Base-by-base conservation (phyloP, 495 filamentous ascomycete species). In the Barbatosphaeria neglecta region DNA sequence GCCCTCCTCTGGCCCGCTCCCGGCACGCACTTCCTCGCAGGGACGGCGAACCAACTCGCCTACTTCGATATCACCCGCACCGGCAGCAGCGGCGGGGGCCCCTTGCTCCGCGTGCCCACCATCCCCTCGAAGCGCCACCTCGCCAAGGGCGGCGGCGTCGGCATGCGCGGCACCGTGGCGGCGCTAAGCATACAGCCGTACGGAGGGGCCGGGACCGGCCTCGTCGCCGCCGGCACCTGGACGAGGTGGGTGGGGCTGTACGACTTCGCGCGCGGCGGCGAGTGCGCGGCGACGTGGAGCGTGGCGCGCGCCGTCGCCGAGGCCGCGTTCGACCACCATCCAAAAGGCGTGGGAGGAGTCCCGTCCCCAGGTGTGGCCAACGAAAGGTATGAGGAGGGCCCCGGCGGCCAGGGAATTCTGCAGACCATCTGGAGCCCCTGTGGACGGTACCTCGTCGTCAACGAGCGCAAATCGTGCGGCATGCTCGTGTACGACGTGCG, bases 181-280 rank as follows among this genome's bases (percentile, higher is more conserved):
- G 79, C 85, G 0, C 60, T 98, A 33, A 53, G 55, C 1, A 53
- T 60, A 2, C 59, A 68, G 31, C 62, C 39, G 8, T 19, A n/a
- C 22, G 48, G 53, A 13, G 59, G 59, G 6, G 20, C 43, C 22
- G 43, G 43, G 5, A 53, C 57, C 3, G 68, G 68, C 10, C 67
- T 94, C 2, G 64, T 96, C 3, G 90, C 86, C 2, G 89, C 86
- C 0, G 92, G 89, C 1, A 95, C 88, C 1, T 85, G 85, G 61
- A 83, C 80, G 6, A 63, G 90, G 13, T 74, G 80, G 51, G 55
- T 96, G 28, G 87, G 82, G 0, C 63, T 96, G 3, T 95, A 94
- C 57, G 86, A 80, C 50, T 63, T 75, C 2, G 71, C 77, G 41
- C 80, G 84, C 1, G 62, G 71, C 3, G 87, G 83, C 0, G 74